phyloP scores from a whole-genome alignment of 1,139 yeast genomes.

The Blastobotrys arbuscula region DNA sequence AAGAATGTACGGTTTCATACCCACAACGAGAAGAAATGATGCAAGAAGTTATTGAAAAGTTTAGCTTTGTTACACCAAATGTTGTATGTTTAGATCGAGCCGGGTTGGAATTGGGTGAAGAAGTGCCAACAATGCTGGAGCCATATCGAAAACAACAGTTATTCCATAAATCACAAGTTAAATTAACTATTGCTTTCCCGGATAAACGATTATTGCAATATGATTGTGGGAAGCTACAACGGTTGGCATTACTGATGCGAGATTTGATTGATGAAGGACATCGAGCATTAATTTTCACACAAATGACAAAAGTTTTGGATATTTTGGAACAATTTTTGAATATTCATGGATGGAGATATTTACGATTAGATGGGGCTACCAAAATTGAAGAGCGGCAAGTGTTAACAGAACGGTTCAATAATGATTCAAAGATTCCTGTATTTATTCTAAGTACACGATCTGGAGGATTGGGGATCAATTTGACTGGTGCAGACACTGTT shows the following conservation, averaged over 20 bases:
- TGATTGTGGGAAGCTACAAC: slow-evolving; percentile 96
- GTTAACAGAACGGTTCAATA: slow-evolving; percentile 85
- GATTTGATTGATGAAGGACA: slow-evolving; percentile 82
- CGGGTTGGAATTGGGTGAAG: slow-evolving; percentile 43
- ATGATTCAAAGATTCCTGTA: slow-evolving; percentile 80
- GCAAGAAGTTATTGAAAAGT: slow-evolving; percentile 60
- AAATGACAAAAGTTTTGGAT: slow-evolving; percentile 96
- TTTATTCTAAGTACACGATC: slow-evolving; percentile 92
- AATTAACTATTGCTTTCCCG: slow-evolving; percentile 90
- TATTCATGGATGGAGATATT: slow-evolving; percentile 88
- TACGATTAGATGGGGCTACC: slow-evolving; percentile 97
- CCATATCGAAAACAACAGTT: slow-evolving; percentile 37
- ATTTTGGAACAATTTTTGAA: slow-evolving; percentile 88
- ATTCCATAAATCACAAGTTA: slow-evolving; percentile 79
- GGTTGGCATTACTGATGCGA: slow-evolving; percentile 66
- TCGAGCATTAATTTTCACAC: slow-evolving; percentile 92
- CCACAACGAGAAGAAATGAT: slow-evolving; percentile 41
- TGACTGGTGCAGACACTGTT: slow-evolving; percentile 98
- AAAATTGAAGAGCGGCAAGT: slow-evolving; percentile 95
- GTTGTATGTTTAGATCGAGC: slow-evolving; percentile 77
- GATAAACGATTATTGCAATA: slow-evolving; percentile 87
- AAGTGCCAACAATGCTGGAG: slow-evolving; percentile 19
- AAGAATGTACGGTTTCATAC: slow-evolving; percentile 35
- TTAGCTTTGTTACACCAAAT: slow-evolving; percentile 81
- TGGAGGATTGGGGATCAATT: slow-evolving; percentile 95